phyloP scores from a whole-genome alignment of 23 red algal genomes.

The Gracilaria domingensis region DNA sequence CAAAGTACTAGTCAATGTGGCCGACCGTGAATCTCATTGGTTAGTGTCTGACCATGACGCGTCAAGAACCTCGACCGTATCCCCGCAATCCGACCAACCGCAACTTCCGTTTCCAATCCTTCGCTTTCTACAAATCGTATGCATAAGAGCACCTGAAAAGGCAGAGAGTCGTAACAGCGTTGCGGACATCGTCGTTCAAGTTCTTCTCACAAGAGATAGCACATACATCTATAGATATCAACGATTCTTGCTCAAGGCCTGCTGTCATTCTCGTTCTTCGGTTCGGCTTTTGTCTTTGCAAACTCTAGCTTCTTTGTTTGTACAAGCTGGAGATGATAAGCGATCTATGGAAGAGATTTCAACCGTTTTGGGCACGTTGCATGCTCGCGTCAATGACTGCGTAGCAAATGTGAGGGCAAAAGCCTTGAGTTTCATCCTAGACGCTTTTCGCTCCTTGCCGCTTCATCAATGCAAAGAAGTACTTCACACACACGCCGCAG shows the following conservation, averaged over 20 bases:
- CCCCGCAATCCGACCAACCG: neutral
- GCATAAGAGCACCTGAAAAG: conserved; percentile 34
- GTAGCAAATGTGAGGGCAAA: conserved; percentile 45
- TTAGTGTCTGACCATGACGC: neutral
- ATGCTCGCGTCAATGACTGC: conserved; percentile 25
- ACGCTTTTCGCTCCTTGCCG: neutral
- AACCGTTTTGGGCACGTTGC: neutral
- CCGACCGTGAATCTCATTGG: neutral
- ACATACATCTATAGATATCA: neutral
- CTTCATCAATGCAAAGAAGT: neutral
- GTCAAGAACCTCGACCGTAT: neutral
- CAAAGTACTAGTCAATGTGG: neutral
- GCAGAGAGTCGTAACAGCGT: conserved; percentile 25
- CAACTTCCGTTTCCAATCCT: conserved; percentile 21
- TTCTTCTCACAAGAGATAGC: neutral
- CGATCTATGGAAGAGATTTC: neutral
- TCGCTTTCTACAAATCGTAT: conserved; percentile 34
- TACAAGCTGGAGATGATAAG: neutral
- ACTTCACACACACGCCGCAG: neutral
- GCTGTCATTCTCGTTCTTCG: neutral
- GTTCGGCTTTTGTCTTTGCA: conserved; percentile 33
- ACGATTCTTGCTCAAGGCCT: conserved; percentile 26
- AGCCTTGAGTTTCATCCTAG: conserved; percentile 17
- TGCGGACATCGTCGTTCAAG: neutral
- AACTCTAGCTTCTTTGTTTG: neutral